Conservation (phyloP, 2,329 filamentous ascomycete genomes). For the Myriosclerotinia curreyana region DNA sequence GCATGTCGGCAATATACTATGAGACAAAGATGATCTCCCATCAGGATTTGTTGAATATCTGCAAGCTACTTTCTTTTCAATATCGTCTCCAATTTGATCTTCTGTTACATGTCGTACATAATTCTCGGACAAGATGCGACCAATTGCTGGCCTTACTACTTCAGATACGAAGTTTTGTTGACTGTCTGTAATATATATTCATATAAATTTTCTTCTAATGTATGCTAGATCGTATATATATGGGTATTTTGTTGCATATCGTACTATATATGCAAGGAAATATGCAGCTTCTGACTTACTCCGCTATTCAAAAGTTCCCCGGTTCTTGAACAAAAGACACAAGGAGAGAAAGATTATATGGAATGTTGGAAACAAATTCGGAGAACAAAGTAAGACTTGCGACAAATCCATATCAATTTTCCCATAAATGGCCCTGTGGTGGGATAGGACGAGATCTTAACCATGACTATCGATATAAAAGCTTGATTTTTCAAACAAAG, state of each 20-base stretch:
- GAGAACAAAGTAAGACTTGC: not conserved
- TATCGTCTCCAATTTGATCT: not conserved
- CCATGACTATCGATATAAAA: not conserved
- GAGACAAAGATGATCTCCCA: not conserved
- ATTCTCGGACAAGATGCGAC: not conserved
- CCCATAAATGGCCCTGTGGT: too few relatives aligned
- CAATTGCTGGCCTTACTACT: not conserved
- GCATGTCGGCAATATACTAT: constrained; percentile 1
- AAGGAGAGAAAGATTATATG: not conserved
- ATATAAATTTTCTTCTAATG: not conserved
- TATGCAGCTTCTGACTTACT: not conserved
- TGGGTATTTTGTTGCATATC: not conserved
- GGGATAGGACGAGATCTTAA: not conserved
- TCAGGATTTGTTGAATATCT: constrained; percentile 4
- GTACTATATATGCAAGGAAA: not conserved
- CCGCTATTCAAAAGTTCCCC: not conserved
- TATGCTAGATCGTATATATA: not conserved
- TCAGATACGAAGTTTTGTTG: not conserved
- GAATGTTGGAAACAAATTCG: not conserved
- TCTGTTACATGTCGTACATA: not conserved
- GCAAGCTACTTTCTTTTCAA: not conserved
- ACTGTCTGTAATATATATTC: not conserved
- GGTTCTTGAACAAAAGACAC: not conserved
- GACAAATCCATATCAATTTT: not conserved
- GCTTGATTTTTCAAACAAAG: not conserved